A percentile compares a stretch with the other conserved stretches of the same genome.
phyloP scores from a whole-genome alignment of 1,284 basidiomycete genomes.

The Apiotrichum porosum region DNA sequence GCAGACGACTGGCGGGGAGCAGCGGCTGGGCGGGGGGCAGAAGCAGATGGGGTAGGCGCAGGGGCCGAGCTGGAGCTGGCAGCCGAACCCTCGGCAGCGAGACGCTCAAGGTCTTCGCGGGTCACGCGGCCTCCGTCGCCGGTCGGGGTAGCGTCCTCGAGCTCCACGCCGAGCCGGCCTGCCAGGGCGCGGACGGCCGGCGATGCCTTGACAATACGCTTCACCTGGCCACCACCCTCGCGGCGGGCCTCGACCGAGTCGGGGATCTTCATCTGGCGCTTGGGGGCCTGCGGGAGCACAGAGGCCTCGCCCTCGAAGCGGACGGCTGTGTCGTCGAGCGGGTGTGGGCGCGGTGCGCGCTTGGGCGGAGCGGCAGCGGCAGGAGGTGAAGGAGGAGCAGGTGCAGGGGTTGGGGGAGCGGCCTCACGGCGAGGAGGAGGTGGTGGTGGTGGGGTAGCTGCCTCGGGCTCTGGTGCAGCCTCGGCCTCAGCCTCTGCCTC shows the following conservation, averaged over 20 bases:
- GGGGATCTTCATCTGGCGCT: constrained; percentile 3
- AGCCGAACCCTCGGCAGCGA: constrained; percentile 1
- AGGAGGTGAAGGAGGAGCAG: background rate
- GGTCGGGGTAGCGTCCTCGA: constrained; percentile 58
- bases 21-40: background rate
- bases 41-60: background rate
- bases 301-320: constrained; percentile 37
- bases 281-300: constrained; percentile 29
- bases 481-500: constrained; percentile 10
- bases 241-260: constrained; percentile 15
- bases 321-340: constrained; percentile 19
- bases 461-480: background rate
- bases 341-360: constrained; percentile 13
- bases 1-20: background rate
- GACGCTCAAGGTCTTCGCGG: constrained; percentile 57
- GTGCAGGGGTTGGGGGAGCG: background rate
- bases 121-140: constrained; percentile 57
- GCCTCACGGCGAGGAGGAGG: background rate
- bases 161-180: constrained; percentile 28
- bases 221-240: background rate
- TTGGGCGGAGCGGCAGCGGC: background rate
- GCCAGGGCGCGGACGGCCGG: constrained; percentile 40
- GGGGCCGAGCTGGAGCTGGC: background rate
- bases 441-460: background rate
- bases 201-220: constrained; percentile 29